Percentiles rank a stretch among this genome's conserved stretches.
Conservation (phyloP, 2,329 filamentous ascomycete genomes). For the Penicillium olsonii region DNA sequence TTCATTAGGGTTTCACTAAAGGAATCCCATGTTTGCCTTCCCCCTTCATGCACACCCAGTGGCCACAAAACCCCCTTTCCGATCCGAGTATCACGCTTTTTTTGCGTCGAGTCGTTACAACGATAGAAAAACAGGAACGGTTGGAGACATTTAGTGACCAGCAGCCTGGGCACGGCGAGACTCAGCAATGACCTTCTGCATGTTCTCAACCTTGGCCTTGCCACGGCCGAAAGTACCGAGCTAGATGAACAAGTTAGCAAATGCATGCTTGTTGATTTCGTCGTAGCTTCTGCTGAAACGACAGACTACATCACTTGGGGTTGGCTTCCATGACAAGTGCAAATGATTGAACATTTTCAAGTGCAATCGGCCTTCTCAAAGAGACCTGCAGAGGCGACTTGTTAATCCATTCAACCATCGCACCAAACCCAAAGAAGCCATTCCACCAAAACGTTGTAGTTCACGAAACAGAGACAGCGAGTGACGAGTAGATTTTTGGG, state of each 20-base stretch:
- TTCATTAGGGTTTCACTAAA: constrained; percentile 33
- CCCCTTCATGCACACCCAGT: constrained; percentile 27
- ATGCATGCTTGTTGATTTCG: not conserved
- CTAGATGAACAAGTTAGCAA: constrained; percentile 46
- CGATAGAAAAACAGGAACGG: constrained; percentile 28
- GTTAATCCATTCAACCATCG: constrained; percentile 2
- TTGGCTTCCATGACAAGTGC: not conserved
- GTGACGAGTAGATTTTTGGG: not conserved
- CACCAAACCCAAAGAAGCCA: not conserved
- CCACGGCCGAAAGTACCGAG: constrained; percentile 98
- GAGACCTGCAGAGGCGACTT: not conserved
- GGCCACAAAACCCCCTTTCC: constrained; percentile 27
- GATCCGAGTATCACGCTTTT: constrained; percentile 27
- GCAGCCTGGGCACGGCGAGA: constrained; percentile 68
- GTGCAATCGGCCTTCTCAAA: not conserved
- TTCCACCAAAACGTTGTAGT: not conserved
- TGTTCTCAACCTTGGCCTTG: constrained; percentile 99
- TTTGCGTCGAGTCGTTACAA: constrained; percentile 29
- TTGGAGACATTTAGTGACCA: constrained; percentile 56
- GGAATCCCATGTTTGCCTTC: constrained; percentile 31
- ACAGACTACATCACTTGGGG: not conserved
- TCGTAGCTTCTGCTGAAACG: not conserved
- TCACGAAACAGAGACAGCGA: not conserved
- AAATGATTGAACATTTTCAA: not conserved
- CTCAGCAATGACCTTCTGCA: constrained; percentile 97